Conservation (phyloP, 345 rosid species). For the Salix suchowensis region DNA sequence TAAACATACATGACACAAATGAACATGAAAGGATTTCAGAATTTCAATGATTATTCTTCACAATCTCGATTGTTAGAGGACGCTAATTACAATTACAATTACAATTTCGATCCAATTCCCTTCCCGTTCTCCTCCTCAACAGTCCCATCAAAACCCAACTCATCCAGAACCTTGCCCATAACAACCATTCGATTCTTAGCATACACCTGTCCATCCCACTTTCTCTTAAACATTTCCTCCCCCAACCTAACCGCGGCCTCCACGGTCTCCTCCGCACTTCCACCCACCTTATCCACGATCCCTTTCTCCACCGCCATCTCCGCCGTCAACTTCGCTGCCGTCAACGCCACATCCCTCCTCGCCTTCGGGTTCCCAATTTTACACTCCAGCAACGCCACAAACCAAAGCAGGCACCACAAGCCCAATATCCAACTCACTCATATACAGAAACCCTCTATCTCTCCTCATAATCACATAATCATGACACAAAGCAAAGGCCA, state of each 20-base stretch:
- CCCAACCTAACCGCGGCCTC: conserved; percentile 11
- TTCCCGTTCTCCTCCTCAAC: neutral
- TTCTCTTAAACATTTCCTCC: neutral
- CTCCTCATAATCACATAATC: conserved; percentile 20
- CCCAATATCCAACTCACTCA: conserved; percentile 24
- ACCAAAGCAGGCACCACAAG: conserved; percentile 18
- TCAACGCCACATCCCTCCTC: conserved; percentile 8
- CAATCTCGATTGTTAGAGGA: neutral
- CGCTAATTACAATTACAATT: too few relatives aligned
- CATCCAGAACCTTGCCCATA: conserved; percentile 5
- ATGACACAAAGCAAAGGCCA: conserved; percentile 14
- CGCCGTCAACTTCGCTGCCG: conserved; percentile 16
- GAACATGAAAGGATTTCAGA: neutral
- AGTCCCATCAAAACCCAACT: conserved; percentile 2
- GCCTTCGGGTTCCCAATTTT: conserved; percentile 3
- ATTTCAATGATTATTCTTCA: neutral
- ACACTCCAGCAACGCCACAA: conserved; percentile 1
- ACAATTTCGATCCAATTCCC: neutral
- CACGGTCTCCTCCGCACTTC: conserved; percentile 10
- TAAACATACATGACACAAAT: too few relatives aligned
- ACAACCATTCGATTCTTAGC: conserved; percentile 6
- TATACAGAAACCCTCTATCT: conserved; percentile 21
- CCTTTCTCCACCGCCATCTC: conserved; percentile 14
- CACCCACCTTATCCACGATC: neutral
- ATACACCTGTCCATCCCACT: conserved; percentile 15